Conservation (phyloP, 2,329 filamentous ascomycete genomes). For the Fusarium bactridioides region DNA sequence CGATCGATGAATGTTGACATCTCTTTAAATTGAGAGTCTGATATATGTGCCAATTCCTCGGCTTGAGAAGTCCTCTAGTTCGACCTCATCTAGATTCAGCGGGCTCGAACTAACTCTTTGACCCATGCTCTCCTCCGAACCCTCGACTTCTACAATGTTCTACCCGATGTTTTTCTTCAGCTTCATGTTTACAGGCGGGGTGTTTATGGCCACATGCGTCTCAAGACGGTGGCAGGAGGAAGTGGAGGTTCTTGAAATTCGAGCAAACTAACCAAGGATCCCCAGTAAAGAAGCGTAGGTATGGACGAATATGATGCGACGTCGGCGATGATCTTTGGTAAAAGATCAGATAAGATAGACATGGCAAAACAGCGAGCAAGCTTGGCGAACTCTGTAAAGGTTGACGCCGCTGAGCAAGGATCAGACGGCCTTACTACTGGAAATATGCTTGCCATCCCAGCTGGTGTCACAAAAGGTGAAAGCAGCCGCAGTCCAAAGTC, state of each 20-base stretch:
- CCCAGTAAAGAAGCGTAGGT: slow-evolving; percentile 6
- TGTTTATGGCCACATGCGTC: slow-evolving; percentile 14
- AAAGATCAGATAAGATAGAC: slow-evolving; percentile 41
- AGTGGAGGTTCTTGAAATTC: slow-evolving; percentile 21
- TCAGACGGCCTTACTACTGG: slow-evolving; percentile 20
- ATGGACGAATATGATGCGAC: slow-evolving; percentile 27
- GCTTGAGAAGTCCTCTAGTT: background rate
- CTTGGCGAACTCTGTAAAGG: slow-evolving; percentile 10
- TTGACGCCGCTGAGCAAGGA: slow-evolving; percentile 14
- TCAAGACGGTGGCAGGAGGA: slow-evolving; percentile 15
- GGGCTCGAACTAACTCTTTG: background rate
- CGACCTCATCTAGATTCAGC: background rate
- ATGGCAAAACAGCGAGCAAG: background rate
- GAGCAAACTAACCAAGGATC: slow-evolving; percentile 19
- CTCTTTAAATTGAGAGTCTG: background rate
- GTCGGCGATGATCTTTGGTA: slow-evolving; percentile 53
- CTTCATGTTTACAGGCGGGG: slow-evolving; percentile 24
- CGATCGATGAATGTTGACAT: slow-evolving; percentile 8
- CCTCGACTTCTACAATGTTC: background rate
- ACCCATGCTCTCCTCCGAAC: background rate
- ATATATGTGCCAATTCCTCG: background rate
- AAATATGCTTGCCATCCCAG: slow-evolving; percentile 8
- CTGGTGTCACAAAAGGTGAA: slow-evolving; percentile 1
- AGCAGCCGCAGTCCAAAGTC: background rate
- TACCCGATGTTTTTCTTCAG: background rate